Conservation (phyloP, 2,329 filamentous ascomycete species). For the Colletotrichum sp. region DNA sequence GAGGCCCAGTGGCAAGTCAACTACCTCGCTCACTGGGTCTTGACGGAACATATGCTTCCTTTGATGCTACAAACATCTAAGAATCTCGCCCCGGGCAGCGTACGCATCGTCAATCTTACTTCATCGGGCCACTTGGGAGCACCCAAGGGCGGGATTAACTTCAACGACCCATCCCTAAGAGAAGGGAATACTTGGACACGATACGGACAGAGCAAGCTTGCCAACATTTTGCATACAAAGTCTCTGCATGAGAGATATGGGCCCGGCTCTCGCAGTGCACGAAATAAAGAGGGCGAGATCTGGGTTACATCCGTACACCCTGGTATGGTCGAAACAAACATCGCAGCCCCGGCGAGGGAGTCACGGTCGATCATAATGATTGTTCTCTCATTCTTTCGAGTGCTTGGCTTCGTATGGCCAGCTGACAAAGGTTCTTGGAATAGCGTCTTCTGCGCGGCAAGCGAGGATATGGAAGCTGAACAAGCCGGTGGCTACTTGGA, state of each 20-base stretch:
- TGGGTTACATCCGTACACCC: not conserved
- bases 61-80: conserved; percentile 35
- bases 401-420: conserved; percentile 27
- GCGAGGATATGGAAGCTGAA: conserved; percentile 39
- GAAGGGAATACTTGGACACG: conserved; percentile 25
- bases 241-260: conserved; percentile 43
- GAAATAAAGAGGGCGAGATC: not conserved
- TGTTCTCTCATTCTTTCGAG: not conserved
- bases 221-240: conserved; percentile 48
- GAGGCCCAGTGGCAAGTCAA: conserved; percentile 45
- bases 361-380: not conserved
- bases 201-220: conserved; percentile 54
- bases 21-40: conserved; percentile 46
- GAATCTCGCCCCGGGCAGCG: conserved; percentile 4
- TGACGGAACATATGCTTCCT: conserved; percentile 43
- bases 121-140: conserved; percentile 25
- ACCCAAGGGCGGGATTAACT: conserved; percentile 23
- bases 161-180: conserved; percentile 20
- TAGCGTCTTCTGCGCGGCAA: conserved; percentile 40
- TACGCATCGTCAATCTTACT: conserved; percentile 26
- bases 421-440: conserved; percentile 39
- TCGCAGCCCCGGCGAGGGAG: not conserved
- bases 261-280: not conserved
- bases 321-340: not conserved
- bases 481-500: conserved; percentile 40